Percentiles rank a stretch among this genome's conserved stretches.
phyloP scores from a whole-genome alignment of 352 stramenopile genomes.

The Pythium rishiriense region DNA sequence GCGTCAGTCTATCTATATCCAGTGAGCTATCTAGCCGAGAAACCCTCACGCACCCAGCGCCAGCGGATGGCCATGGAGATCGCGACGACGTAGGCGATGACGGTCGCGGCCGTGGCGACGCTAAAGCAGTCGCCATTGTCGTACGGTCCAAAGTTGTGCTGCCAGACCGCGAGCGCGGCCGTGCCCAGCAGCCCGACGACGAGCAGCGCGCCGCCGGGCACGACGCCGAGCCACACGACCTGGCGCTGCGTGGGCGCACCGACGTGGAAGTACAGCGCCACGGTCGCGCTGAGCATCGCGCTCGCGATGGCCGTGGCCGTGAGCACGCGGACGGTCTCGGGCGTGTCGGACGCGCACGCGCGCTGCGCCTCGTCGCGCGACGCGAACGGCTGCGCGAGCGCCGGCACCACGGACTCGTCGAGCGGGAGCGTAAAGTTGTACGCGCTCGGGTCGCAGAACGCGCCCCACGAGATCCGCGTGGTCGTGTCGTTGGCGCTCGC shows the following conservation, averaged over 20 bases:
- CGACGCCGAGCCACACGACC: constrained; percentile 56
- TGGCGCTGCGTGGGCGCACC: constrained; percentile 57
- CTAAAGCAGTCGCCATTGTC: constrained; percentile 80
- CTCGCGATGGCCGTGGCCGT: constrained; percentile 50
- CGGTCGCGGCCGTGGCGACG: constrained; percentile 57
- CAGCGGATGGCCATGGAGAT: constrained; percentile 79
- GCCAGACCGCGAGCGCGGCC: constrained; percentile 54
- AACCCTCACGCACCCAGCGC: constrained; percentile 44
- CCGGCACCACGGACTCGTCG: constrained; percentile 14
- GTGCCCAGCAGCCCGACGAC: constrained; percentile 45
- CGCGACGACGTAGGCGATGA: constrained; percentile 62
- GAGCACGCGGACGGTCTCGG: constrained; percentile 41
- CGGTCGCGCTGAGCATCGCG: constrained; percentile 40
- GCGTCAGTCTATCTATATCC: not conserved
- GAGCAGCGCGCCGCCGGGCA: constrained; percentile 59
- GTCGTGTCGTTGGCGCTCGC: constrained; percentile 32
- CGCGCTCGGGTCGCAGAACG: constrained; percentile 44
- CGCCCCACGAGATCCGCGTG: constrained; percentile 47
- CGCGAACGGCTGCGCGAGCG: constrained; percentile 16
- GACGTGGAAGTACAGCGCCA: constrained; percentile 67
- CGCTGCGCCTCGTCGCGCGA: constrained; percentile 11
- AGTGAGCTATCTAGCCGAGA: not conserved
- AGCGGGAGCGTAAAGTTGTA: constrained; percentile 34
- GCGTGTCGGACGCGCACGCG: constrained; percentile 24
- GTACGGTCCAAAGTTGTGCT: constrained; percentile 48